phyloP scores from a whole-genome alignment of 257 asterid species.

The Vinca minor region DNA sequence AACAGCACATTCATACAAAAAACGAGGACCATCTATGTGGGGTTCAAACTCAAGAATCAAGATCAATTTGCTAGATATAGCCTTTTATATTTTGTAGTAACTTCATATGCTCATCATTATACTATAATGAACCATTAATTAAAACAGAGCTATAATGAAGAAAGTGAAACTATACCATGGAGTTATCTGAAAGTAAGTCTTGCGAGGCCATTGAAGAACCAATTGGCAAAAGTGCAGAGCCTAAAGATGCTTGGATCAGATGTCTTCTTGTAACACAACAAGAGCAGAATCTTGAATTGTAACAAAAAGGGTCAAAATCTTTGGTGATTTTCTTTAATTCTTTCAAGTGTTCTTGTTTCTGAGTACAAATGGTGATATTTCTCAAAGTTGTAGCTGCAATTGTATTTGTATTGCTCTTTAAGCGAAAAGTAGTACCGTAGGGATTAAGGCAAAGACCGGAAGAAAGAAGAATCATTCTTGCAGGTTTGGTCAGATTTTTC shows the following conservation, averaged over 20 bases:
- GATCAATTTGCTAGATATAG: too few relatives aligned
- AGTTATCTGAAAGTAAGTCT: conserved; percentile 28
- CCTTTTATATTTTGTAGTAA: too few relatives aligned
- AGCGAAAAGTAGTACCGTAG: background rate
- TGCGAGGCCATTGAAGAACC: conserved; percentile 42
- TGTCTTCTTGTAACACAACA: conserved; percentile 51
- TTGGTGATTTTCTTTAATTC: conserved; percentile 18
- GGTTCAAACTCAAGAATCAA: background rate
- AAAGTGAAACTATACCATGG: conserved; percentile 31
- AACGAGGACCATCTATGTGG: background rate
- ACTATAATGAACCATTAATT: too few relatives aligned
- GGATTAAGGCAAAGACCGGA: background rate
- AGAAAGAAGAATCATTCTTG: background rate
- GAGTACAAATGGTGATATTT: conserved; percentile 15
- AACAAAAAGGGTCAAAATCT: conserved; percentile 9
- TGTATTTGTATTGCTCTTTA: background rate
- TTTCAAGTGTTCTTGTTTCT: conserved; percentile 5
- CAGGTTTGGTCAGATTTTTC: too few relatives aligned
- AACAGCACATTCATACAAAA: background rate
- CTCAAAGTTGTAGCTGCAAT: conserved; percentile 5
- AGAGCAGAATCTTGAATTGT: conserved; percentile 33
- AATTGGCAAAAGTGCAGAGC: conserved; percentile 35
- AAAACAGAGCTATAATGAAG: conserved; percentile 1
- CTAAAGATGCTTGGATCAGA: conserved; percentile 35
- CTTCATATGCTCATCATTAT: background rate